Evolutionary conservation across 2,329 filamentous ascomycete genomes (phyloP).

Genomic region (Orbilia oligospora): DNA sequence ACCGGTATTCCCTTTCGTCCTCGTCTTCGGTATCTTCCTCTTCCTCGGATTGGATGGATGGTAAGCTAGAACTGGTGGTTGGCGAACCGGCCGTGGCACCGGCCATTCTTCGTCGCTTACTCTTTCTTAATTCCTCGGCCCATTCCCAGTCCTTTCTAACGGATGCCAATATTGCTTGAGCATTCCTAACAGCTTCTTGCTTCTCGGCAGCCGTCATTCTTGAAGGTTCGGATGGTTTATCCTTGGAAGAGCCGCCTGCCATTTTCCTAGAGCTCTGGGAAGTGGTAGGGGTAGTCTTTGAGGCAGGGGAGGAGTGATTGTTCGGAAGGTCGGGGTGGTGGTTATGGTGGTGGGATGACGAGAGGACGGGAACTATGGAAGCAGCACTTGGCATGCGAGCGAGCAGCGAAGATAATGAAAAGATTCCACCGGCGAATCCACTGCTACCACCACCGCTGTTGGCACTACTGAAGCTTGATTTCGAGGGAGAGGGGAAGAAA

Average conservation of each 20-base stretch:
- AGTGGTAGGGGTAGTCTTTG: neutral
- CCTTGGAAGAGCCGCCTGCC: conserved; percentile 33
- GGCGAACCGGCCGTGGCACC: conserved; percentile 8
- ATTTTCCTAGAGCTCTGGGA: conserved; percentile 29
- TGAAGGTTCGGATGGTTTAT: conserved; percentile 37
- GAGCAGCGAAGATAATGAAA: conserved; percentile 53
- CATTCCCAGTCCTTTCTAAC: conserved; percentile 57
- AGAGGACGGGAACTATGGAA: conserved; percentile 49
- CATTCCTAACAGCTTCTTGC: conserved; percentile 51
- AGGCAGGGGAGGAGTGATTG: neutral
- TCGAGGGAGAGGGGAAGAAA: conserved; percentile 52
- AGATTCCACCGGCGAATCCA: conserved; percentile 56
- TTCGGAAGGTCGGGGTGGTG: conserved; percentile 27
- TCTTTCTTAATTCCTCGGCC: conserved; percentile 46
- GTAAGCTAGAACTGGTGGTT: conserved; percentile 21
- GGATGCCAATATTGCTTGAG: conserved; percentile 48
- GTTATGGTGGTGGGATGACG: conserved; percentile 28
- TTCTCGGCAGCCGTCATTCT: conserved; percentile 55
- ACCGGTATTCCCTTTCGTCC: conserved; percentile 60
- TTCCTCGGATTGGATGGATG: conserved; percentile 40
- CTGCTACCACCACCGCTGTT: conserved; percentile 41
- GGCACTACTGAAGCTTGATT: conserved; percentile 51
- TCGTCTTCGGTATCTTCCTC: conserved; percentile 40
- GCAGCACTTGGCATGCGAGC: conserved; percentile 56
- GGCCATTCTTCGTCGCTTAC: conserved; percentile 39